Conservation (phyloP, 2,329 filamentous ascomycete genomes). For the Malbranchea cinnamomea region DNA sequence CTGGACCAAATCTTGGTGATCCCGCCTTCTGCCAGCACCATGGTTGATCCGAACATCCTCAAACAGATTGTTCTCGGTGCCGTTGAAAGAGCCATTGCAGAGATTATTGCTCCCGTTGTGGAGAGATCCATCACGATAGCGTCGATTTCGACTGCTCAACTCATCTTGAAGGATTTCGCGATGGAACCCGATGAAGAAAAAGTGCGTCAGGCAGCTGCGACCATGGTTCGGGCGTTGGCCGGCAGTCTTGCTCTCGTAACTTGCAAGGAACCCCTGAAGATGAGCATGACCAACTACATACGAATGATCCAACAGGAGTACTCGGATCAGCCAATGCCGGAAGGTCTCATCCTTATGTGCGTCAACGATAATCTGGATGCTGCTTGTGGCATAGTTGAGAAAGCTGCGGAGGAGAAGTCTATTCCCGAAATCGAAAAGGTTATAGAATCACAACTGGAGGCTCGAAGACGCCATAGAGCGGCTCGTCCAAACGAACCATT, state of each 20-base stretch:
- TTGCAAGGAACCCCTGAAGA: slow-evolving; percentile 88
- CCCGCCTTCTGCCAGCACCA: slow-evolving; percentile 61
- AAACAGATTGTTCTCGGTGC: slow-evolving; percentile 68
- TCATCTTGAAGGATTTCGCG: slow-evolving; percentile 91
- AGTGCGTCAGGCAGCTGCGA: slow-evolving; percentile 72
- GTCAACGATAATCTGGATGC: slow-evolving; percentile 95
- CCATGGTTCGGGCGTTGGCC: slow-evolving; percentile 87
- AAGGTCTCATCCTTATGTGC: slow-evolving; percentile 95
- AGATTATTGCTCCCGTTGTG: slow-evolving; percentile 95
- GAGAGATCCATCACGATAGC: slow-evolving; percentile 96
- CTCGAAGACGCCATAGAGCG: slow-evolving; percentile 58
- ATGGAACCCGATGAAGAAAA: slow-evolving; percentile 83
- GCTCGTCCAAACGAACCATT: slow-evolving; percentile 72
- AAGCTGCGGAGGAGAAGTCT: slow-evolving; percentile 85
- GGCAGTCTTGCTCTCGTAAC: slow-evolving; percentile 93
- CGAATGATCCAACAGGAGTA: slow-evolving; percentile 59
- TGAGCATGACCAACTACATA: slow-evolving; percentile 96
- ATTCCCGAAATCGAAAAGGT: slow-evolving; percentile 90
- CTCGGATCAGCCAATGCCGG: slow-evolving; percentile 60
- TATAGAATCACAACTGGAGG: slow-evolving; percentile 65
- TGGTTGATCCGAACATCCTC: slow-evolving; percentile 54
- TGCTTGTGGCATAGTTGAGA: slow-evolving; percentile 86
- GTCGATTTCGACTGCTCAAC: slow-evolving; percentile 87
- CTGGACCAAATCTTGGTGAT: slow-evolving; percentile 65
- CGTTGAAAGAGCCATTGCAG: slow-evolving; percentile 76